Base-by-base conservation (phyloP, 805 yeast species). In the Saccharomycopsis schoenii region DNA sequence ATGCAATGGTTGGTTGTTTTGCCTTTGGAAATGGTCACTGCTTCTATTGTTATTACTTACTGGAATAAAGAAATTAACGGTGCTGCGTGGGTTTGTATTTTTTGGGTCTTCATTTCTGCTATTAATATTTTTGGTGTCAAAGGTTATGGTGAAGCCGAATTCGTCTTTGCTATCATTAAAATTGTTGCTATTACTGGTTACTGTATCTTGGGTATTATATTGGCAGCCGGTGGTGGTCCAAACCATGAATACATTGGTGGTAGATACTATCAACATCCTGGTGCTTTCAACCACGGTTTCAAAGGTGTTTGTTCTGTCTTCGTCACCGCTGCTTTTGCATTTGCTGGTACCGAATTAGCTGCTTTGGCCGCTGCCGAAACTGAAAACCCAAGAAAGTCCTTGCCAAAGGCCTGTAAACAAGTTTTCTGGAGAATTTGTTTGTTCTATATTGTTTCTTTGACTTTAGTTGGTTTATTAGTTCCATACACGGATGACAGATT, bases 351-450 rank as follows among this genome's bases (percentile, higher is more conserved):
- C 17, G 94, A 88, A 72, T 75, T 88, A 66, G 81, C 82, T 47
- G 89, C 90, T 58, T 76, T 88, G 50, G 87, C 91, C 11, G 88
- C 92, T 39, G 92, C 92, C 9, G 96, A 88, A 71, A 78, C 89
- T 25, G 79, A 73, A 41, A 81, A 86, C 70, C 93, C 94, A 55
- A 76, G 86, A 66, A 77, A 76, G 60, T 73, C 87, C 1, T 78
- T 87, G 60, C 94, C 93, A 42, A 78, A 79, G 58, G 92, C 93
- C 52, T 82, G 86, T 62, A 88, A 87, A 72, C 92, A 88, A 74
- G 89, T 87, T 2, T 86, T 89, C 74, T 88, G 93, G 92, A 80
- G 94, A 73, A 84, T 88, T 61, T 74, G 84, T 15, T 71, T 86
- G 66, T 88, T 88, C 70, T 89, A 89, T 74, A 77, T 89, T 70